A percentile compares a stretch with the other conserved stretches of the same genome.
Evolutionary conservation across 2,329 filamentous ascomycete species (phyloP).

Genomic region (Neopestalotiopsis sp.): DNA sequence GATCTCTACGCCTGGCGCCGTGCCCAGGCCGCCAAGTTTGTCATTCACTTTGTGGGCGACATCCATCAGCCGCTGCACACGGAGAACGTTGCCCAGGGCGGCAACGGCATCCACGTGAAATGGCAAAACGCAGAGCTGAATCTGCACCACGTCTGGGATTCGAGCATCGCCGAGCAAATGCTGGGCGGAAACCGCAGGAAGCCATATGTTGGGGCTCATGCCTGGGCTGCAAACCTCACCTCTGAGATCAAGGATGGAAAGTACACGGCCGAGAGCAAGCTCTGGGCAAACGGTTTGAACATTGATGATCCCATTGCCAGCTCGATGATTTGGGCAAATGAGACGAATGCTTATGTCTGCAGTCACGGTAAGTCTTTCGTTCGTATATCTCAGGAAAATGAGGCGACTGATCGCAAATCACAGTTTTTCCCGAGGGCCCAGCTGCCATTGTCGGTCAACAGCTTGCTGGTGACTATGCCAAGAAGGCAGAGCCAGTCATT

Average conservation of each 20-base stretch:
- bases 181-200: conserved; percentile 60
- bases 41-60: conserved; percentile 73
- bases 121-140: conserved; percentile 66
- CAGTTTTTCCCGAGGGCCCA: conserved; percentile 67
- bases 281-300: conserved; percentile 64
- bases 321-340: conserved; percentile 67
- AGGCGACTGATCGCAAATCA: neutral
- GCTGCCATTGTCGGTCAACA: conserved; percentile 64
- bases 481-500: conserved; percentile 66
- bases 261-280: conserved; percentile 53
- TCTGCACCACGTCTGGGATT: conserved; percentile 77
- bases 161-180: conserved; percentile 69
- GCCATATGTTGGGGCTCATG: conserved; percentile 54
- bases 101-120: conserved; percentile 70
- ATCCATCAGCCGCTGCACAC: conserved; percentile 73
- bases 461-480: conserved; percentile 67
- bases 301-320: conserved; percentile 60
- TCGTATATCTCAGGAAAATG: neutral
- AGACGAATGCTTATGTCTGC: conserved; percentile 68
- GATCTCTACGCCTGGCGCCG: conserved; percentile 51
- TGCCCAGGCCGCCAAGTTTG: conserved; percentile 68
- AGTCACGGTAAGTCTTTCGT: conserved; percentile 54
- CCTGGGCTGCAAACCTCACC: conserved; percentile 64
- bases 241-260: conserved; percentile 60
- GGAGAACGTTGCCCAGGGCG: conserved; percentile 68